Evolutionary conservation across 208 protist genomes (phyloP).

Genomic region (Acanthamoeba sp.): DNA sequence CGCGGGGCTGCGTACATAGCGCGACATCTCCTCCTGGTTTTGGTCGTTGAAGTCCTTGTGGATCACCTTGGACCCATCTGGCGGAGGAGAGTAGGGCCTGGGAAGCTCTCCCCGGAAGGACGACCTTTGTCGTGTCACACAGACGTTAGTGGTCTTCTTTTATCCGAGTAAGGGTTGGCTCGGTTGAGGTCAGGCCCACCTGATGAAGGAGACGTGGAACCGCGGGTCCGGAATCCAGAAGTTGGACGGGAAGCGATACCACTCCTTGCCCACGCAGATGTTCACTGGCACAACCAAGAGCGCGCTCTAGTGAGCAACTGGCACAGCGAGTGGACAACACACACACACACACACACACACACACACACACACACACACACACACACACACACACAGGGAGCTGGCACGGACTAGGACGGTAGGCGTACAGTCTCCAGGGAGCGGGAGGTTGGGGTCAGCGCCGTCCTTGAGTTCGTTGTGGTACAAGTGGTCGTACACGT

Average conservation of each 20-base stretch:
- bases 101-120: slow-evolving; percentile 68
- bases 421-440: slow-evolving; percentile 29
- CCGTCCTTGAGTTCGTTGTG: slow-evolving; percentile 54
- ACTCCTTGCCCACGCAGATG: slow-evolving; percentile 77
- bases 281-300: slow-evolving; percentile 32
- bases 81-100: slow-evolving; percentile 37
- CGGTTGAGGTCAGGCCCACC: too few relatives aligned
- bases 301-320: background rate
- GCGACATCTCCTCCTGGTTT: slow-evolving; percentile 71
- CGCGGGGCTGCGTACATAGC: slow-evolving; percentile 22
- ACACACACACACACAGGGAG: too few relatives aligned
- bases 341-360: too few relatives aligned
- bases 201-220: slow-evolving; percentile 37
- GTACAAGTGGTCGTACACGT: slow-evolving; percentile 70
- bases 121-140: too few relatives aligned
- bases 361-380: too few relatives aligned
- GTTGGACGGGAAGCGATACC: slow-evolving; percentile 75
- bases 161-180: too few relatives aligned
- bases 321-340: too few relatives aligned
- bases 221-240: slow-evolving; percentile 59
- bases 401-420: background rate
- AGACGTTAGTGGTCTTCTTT: too few relatives aligned
- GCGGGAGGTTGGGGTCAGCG: slow-evolving; percentile 35
- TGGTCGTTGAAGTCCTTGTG: slow-evolving; percentile 70
- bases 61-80: slow-evolving; percentile 41